phyloP scores from a whole-genome alignment of 2,329 filamentous ascomycete genomes.

The Penicillium sp. region DNA sequence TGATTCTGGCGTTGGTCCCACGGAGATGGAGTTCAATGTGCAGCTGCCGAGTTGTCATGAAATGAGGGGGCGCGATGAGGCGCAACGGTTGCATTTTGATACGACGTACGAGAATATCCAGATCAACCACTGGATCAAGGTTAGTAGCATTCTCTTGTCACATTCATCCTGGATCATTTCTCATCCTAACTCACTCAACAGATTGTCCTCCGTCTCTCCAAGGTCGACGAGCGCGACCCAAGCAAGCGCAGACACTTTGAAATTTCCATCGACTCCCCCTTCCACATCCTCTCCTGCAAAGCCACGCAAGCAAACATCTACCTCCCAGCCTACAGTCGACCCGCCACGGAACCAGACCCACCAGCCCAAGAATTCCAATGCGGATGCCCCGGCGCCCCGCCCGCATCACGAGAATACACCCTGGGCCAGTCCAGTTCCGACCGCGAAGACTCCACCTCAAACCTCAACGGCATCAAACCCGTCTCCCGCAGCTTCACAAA shows the following conservation, averaged over 20 bases:
- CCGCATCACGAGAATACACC: constrained; percentile 37
- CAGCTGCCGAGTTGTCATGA: constrained; percentile 87
- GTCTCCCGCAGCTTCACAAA: constrained; percentile 48
- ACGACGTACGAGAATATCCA: constrained; percentile 94
- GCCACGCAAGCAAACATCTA: constrained; percentile 90
- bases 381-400: constrained; percentile 70
- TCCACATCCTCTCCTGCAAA: constrained; percentile 89
- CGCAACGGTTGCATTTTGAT: constrained; percentile 77
- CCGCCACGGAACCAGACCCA: constrained; percentile 56
- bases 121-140: constrained; percentile 97
- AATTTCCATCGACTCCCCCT: constrained; percentile 94
- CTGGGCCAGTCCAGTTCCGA: constrained; percentile 30
- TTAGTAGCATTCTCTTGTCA: constrained; percentile 48
- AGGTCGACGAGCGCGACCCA: constrained; percentile 77
- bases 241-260: constrained; percentile 86
- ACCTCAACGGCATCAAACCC: constrained; percentile 28
- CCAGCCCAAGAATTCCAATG: constrained; percentile 66
- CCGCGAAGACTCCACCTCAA: constrained; percentile 38
- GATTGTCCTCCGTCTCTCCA: constrained; percentile 92
- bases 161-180: neutral
- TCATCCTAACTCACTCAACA: constrained; percentile 45
- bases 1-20: constrained; percentile 80
- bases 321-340: constrained; percentile 77
- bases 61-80: constrained; percentile 74
- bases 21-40: constrained; percentile 93